Base-by-base conservation (phyloP, 345 rosid genomes). In the Salix arbutifolia region DNA sequence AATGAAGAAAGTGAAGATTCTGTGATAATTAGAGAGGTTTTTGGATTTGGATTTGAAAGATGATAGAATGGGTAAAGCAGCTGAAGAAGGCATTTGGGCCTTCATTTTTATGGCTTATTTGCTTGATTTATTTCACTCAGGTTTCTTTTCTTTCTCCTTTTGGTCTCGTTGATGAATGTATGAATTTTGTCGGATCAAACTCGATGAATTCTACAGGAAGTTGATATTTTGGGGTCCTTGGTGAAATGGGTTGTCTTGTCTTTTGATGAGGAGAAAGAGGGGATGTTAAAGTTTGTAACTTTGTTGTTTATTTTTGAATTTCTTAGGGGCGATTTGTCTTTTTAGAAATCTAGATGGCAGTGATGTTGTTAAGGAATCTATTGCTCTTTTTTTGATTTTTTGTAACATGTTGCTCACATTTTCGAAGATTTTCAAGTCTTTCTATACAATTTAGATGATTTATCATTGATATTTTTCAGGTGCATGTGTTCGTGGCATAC, bases 41-140 rank as follows among this genome's bases (percentile, higher is more conserved):
- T 30, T 31, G 65, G 6, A 4, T 11, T 30, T 21, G 1, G 18
- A 7, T 46, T 46, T 12, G 5, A 18, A 87, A 82, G 77, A 93
- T 91, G 98, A 85, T 87, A 71, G 78, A 77, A 82, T 85, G 96
- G 88, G 30, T 89, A 42, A 88, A 84, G 72, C 90, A 84, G 87
- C 74, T 95, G 87, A 83, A 74, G 78, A 84, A 81, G 68, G 89
- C 91, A 68, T 93, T 91, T 64, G 98, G 97, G 5, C 76, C 88
- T 78, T 81, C 99, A 25, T 95, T 95, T 90, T 71, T 93, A 38
- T 95, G 98, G 99, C 92, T 95, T 28, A 82, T 95, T 78, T 95
- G 97, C 84, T 87, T 91, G 86, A 87, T 95, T 76, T 93, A 95
- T 85, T 95, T 93, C 84, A 93, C 97, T 19, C 99, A 95, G 98